Evolutionary conservation across 176 grass and related monocot genomes (phyloP), one percentile per base, ranked within the genome.

Genomic region (Urochloa ruziziensis): DNA sequence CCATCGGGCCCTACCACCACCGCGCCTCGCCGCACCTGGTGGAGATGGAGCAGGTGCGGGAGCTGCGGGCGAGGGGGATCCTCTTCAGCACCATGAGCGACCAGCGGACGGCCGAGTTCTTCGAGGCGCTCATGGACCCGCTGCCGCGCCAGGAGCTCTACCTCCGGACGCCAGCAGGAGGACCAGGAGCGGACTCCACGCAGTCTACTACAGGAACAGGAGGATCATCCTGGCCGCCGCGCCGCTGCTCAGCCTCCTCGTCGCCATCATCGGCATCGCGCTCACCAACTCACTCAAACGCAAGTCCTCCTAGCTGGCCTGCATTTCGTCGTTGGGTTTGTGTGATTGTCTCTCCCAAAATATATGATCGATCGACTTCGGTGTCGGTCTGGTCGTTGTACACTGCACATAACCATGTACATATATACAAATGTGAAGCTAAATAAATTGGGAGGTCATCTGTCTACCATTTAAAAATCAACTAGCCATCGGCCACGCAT

Each of bases 1-100:
- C 78, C 29, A 80, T 80, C 19, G 62, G 78, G 4, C 78, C 78
- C 4, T 80, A 80, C 40, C 78, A 80, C 61, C 61, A 52, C 17
- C 25, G 46, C 19, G 25, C 27, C 5, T 25, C 10, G 25, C 23
- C 33, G 11, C 34, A 80, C 39, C 40, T 80, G 2, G 39, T 40
- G 7, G 39, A 40, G 39, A 40, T 40, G 39, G 39, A 40, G n/a
- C n/a, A n/a, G n/a, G 30, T 56, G 0, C 4, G 53, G 49, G 49
- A 75, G 49, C 72, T 75, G 30, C 29, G 72, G 11, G 6, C 30
- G 0, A 23, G 49, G 49, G 0, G 32, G 30, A 75, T 75, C 14
- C 28, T 35, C 4, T 75, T 75, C 49, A 75, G 71, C 62, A 74
- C 71, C 48, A 74, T 74, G 71, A 74, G 48, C 30, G 71, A 74